Conservation (phyloP, 108 stramenopile genomes). For the Cyclostephanos tholiformis region DNA sequence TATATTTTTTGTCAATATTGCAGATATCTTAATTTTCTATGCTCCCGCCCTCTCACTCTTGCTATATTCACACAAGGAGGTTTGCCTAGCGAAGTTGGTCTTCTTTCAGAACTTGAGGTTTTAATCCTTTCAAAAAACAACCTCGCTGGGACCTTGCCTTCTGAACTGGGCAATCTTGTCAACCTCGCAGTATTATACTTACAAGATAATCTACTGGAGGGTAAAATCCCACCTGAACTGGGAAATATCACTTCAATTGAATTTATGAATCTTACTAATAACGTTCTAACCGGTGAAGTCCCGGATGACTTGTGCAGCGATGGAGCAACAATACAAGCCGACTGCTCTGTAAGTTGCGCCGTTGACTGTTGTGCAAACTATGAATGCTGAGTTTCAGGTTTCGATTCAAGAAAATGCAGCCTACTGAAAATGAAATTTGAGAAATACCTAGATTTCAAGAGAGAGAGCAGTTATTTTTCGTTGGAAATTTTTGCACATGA, state of each 20-base stretch:
- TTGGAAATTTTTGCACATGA: no score
- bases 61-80: constrained; percentile 11
- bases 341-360: constrained; percentile 31
- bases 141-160: constrained; percentile 22
- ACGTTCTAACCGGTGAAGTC: constrained; percentile 30
- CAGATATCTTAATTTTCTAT: constrained; percentile 4
- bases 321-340: constrained; percentile 36
- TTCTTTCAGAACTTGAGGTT: not conserved
- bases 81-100: constrained; percentile 10
- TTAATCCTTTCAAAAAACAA: constrained; percentile 28
- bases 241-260: constrained; percentile 20
- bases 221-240: constrained; percentile 31
- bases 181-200: constrained; percentile 13
- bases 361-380: constrained; percentile 32
- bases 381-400: not conserved
- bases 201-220: constrained; percentile 29
- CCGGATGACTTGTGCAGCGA: constrained; percentile 18
- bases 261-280: constrained; percentile 25
- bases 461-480: no score
- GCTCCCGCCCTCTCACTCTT: constrained; percentile 5
- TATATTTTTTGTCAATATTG: constrained; percentile 1
- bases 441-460: no score
- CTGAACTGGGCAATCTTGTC: constrained; percentile 11
- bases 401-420: no score
- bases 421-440: no score